These are phyloP conservation scores for Lodderomyces oxycetoniae DNA, from an alignment of 1,139 yeast species.

Conservation along the genomic window DNA sequence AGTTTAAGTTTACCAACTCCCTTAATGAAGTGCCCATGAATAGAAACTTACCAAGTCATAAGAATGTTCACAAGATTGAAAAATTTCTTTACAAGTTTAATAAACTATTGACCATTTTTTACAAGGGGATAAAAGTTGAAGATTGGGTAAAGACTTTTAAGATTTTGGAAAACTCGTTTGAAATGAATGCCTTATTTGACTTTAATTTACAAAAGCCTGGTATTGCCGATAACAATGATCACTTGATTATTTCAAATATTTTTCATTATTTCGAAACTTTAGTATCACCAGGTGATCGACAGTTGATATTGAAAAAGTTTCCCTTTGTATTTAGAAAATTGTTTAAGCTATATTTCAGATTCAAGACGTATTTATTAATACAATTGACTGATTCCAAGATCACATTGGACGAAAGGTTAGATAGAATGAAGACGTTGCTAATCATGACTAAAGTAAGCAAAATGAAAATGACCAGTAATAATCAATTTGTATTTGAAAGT, in stretches of 20 bases:
- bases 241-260: slow-evolving; percentile 60
- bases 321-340: slow-evolving; percentile 70
- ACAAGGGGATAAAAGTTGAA: slow-evolving; percentile 54
- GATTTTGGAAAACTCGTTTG: slow-evolving; percentile 61
- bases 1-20: slow-evolving; percentile 38
- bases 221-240: slow-evolving; percentile 40
- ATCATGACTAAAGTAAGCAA: slow-evolving; percentile 64
- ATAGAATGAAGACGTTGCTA: slow-evolving; percentile 66
- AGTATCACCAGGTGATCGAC: slow-evolving; percentile 38
- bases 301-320: slow-evolving; percentile 46
- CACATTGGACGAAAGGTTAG: slow-evolving; percentile 55
- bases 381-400: slow-evolving; percentile 63
- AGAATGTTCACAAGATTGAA: slow-evolving; percentile 45
- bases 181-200: slow-evolving; percentile 52
- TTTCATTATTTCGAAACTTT: slow-evolving; percentile 66
- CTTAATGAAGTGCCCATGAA: slow-evolving; percentile 47
- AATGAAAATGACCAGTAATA: slow-evolving; percentile 65
- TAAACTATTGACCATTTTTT: slow-evolving; percentile 54
- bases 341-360: slow-evolving; percentile 61
- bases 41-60: slow-evolving; percentile 45
- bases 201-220: slow-evolving; percentile 42
- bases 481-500: slow-evolving; percentile 50
- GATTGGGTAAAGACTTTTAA: slow-evolving; percentile 84
- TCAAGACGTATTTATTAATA: slow-evolving; percentile 58
- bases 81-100: slow-evolving; percentile 63